Base-by-base conservation (phyloP, 2,329 filamentous ascomycete genomes). In the Scedosporium aurantiacum region DNA sequence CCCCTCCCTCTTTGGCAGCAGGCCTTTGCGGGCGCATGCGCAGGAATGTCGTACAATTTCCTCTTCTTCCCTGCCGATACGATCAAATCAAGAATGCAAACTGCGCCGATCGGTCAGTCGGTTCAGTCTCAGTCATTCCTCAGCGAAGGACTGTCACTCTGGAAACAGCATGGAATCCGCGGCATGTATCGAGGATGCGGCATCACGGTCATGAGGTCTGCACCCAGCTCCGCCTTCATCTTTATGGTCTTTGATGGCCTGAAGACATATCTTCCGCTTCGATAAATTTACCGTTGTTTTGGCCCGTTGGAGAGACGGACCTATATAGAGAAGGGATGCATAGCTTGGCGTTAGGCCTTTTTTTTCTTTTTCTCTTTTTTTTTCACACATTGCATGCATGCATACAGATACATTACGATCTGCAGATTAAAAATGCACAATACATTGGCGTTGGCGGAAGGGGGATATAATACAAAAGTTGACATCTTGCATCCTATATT, bases 21-120 rank as follows among this genome's bases (percentile, higher is more conserved):
- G 72, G 90, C 95, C 70, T 71, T 90, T 21, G 90, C 92, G 1
- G 93, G 93, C 50, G 93, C 93, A 2, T 84, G 86, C 6, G 94
- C 93, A 3, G 94, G 94, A 60, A 89, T 97, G 77, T 87, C 86
- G 41, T 99, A 99, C 76, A 99, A 99, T 72, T 97, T 97, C 71
- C 77, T 96, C 23, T 97, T 97, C 79, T 99, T 94, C 72, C 94
- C 94, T 0, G 94, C 94, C 58, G 94, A 99, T 72, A 99, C 94
- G 0, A 88, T 99, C 78, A 99, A 99, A 76, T 95, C 90, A 18
- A 86, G 93, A 57, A 96, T 99, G 87, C 94, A 99, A 76, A 99
- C 94, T 0, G 82, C 88, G 60, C 87, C 91, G 4, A 78, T 90
- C 52, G 82, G 81, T 37, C 77, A 79, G 7, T 75, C 78, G 23